Percentiles rank a stretch among this genome's conserved stretches.
These are phyloP conservation scores for Trichoderma citrinoviride DNA, from an alignment of 2,329 filamentous ascomycete genomes.

Conservation along the genomic window DNA sequence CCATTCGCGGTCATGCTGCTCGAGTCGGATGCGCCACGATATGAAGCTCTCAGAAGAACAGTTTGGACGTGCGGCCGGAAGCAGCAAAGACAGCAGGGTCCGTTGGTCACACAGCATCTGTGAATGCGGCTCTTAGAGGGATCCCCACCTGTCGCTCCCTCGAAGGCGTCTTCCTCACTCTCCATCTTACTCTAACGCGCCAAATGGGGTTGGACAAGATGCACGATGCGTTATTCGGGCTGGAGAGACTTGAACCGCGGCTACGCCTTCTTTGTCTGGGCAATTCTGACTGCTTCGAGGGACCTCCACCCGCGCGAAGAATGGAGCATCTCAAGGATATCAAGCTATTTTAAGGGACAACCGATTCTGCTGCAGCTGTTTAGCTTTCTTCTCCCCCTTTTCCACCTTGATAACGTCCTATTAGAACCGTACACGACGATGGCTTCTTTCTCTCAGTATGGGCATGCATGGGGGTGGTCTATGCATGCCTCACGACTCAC, in stretches of 20 bases:
- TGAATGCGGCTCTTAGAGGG: slow-evolving; percentile 19
- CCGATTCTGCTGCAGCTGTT: neutral
- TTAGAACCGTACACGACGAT: slow-evolving; percentile 17
- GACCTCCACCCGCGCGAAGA: neutral
- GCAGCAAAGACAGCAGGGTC: slow-evolving; percentile 12
- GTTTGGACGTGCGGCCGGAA: neutral
- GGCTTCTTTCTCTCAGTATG: neutral
- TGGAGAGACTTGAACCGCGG: neutral
- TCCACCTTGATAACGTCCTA: slow-evolving; percentile 3
- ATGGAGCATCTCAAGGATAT: slow-evolving; percentile 3
- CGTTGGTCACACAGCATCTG: slow-evolving; percentile 16
- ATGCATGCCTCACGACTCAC: slow-evolving; percentile 36
- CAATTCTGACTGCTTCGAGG: neutral
- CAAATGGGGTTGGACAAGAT: neutral
- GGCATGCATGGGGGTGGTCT: slow-evolving; percentile 23
- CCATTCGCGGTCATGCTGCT: slow-evolving; percentile 15
- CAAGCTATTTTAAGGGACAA: slow-evolving; percentile 9
- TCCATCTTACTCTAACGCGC: neutral
- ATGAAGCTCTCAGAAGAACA: neutral
- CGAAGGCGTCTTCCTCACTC: neutral
- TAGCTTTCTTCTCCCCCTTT: slow-evolving; percentile 3
- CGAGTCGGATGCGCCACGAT: neutral
- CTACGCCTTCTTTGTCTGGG: neutral
- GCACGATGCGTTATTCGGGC: neutral
- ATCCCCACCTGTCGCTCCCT: neutral